Evolutionary conservation across 345 rosid species (phyloP), one percentile per base, ranked within the genome.

Genomic region (Kandelia obovata): DNA sequence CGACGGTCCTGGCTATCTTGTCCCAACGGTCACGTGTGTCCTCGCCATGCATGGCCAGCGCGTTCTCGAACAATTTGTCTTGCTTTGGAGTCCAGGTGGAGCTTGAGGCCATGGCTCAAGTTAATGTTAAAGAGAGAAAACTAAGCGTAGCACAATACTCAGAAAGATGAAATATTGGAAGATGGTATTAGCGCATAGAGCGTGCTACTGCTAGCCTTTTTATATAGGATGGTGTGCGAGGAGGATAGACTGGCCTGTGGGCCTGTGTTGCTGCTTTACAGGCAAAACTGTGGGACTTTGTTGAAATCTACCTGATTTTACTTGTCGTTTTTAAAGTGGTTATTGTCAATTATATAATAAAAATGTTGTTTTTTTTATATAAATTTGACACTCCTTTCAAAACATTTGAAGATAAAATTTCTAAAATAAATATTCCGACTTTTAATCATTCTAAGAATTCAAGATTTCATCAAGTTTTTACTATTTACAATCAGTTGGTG

Each of bases 41-140:
- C 67, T 76, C 75, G 80, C 74, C 82, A 30, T 70, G 76, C 21
- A 74, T 77, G 46, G 80, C 84, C 69, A 82, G 62, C 61, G 88
- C 88, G 62, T 80, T 85, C 66, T 85, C 88, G 17, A 85, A 85
- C 80, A 76, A 31, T 47, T 85, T 85, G 83, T 85, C 80, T 67
- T 82, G 88, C 68, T 78, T 74, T 3, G 75, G 60, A 6, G 86
- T 85, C 88, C 88, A 85, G 8, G 64, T 70, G 3, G 85, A 77
- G 55, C 64, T 60, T 11, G 83, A 77, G 2, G 78, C 85, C 86
- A 83, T 80, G 49, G 19, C 5, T 43, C 49, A 15, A 43, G 13
- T 13, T 43, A 13, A 43, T 43, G 49, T 43, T 16, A 10, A 39
- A 39, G 49, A 2, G 16, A 39, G 47, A 39, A 11, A 39, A 39